A percentile compares a stretch with the other conserved stretches of the same genome.
Evolutionary conservation across 352 stramenopile species (phyloP).

Genomic region (Phytophthora brassicae): DNA sequence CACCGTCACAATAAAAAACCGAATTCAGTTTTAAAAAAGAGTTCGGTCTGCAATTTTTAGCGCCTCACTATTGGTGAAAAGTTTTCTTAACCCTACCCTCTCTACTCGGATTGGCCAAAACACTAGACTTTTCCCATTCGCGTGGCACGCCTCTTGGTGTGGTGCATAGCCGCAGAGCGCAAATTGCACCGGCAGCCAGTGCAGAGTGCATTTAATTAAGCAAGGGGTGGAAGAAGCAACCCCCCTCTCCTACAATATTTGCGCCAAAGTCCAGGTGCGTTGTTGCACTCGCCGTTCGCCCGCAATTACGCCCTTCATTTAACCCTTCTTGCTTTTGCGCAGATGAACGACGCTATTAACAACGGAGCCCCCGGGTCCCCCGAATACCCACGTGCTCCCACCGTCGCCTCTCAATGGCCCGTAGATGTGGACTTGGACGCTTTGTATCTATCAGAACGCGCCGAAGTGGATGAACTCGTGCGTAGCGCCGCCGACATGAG

Average conservation of each 20-base stretch:
- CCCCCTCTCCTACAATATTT: not conserved
- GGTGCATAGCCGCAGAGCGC: conserved; percentile 16
- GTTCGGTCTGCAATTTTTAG: no score
- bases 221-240: conserved; percentile 7
- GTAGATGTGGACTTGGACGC: conserved; percentile 74
- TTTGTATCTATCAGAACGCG: conserved; percentile 74
- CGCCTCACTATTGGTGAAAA: not conserved
- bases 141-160: conserved; percentile 21
- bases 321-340: not conserved
- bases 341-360: not conserved
- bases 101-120: conserved; percentile 17
- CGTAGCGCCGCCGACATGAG: conserved; percentile 66
- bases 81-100: not conserved
- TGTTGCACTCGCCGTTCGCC: no score
- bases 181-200: conserved; percentile 16
- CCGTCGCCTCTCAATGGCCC: conserved; percentile 58
- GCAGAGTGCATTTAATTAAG: not conserved
- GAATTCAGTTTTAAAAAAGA: no score
- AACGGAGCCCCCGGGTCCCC: conserved; percentile 12
- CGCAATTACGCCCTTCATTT: no score
- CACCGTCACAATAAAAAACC: no score
- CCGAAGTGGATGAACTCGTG: conserved; percentile 70
- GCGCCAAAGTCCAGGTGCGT: not conserved
- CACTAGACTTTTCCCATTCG: conserved; percentile 12
- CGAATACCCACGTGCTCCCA: conserved; percentile 28